phyloP scores from a whole-genome alignment of 2,329 filamentous ascomycete genomes.

The Colletotrichum spinosum region DNA sequence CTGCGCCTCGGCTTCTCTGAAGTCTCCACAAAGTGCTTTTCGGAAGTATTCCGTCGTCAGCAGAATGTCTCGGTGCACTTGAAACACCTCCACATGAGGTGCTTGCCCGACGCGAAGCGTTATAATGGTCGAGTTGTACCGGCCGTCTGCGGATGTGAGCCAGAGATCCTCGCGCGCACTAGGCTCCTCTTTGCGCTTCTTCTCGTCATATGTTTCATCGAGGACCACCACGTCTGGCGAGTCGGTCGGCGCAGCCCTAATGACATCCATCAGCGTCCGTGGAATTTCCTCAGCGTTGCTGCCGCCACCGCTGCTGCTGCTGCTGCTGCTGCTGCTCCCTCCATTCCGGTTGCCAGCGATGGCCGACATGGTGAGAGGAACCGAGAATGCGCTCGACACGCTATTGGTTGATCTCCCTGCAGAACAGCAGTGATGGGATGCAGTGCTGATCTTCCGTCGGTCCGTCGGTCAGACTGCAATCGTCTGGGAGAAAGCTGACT shows the following conservation, averaged over 20 bases:
- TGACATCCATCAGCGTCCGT: slow-evolving; percentile 52
- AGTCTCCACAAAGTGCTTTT: slow-evolving; percentile 60
- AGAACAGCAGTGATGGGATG: neutral
- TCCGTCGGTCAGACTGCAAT: neutral
- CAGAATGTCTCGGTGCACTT: slow-evolving; percentile 61
- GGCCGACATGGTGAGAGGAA: slow-evolving; percentile 21
- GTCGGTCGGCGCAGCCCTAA: slow-evolving; percentile 52
- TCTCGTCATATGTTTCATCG: slow-evolving; percentile 47
- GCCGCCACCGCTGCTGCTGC: slow-evolving; percentile 8
- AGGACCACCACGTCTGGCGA: slow-evolving; percentile 54
- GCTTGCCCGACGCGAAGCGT: slow-evolving; percentile 56
- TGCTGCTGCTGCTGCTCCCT: slow-evolving; percentile 13
- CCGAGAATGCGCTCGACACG: slow-evolving; percentile 12
- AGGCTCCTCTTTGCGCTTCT: slow-evolving; percentile 46
- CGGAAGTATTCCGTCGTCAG: slow-evolving; percentile 60
- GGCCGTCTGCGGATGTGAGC: slow-evolving; percentile 61
- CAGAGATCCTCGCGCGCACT: slow-evolving; percentile 60
- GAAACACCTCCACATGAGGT: slow-evolving; percentile 57
- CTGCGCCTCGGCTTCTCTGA: slow-evolving; percentile 58
- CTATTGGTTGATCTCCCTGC: slow-evolving; percentile 6
- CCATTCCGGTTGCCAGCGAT: slow-evolving; percentile 4
- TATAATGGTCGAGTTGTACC: slow-evolving; percentile 59
- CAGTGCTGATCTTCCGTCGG: neutral
- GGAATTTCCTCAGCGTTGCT: neutral
- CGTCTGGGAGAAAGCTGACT: slow-evolving; percentile 10